Evolutionary conservation across 2,329 filamentous ascomycete species (phyloP).

Genomic region (Calonectria henricotiae): DNA sequence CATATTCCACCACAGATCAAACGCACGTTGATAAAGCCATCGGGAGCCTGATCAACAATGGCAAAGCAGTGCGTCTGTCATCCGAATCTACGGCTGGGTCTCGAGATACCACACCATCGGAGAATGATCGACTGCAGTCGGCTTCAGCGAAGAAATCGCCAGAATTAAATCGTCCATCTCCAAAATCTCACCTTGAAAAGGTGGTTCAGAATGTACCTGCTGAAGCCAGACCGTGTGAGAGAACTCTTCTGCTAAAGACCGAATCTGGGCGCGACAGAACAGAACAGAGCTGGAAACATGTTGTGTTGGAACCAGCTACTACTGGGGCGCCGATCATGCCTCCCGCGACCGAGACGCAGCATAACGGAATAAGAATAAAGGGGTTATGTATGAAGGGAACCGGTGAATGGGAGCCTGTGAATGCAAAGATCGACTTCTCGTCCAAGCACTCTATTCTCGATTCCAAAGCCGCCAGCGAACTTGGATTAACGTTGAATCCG

Average conservation of each 20-base stretch:
- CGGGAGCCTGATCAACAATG: too few relatives aligned
- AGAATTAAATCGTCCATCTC: background rate
- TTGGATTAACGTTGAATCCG: slow-evolving; percentile 22
- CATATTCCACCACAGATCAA: background rate
- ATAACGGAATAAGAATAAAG: background rate
- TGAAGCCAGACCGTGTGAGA: background rate
- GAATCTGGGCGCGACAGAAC: background rate
- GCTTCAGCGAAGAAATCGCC: background rate
- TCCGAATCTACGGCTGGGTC: background rate
- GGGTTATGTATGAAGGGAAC: slow-evolving; percentile 20
- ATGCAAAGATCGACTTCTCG: slow-evolving; percentile 9
- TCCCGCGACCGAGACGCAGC: background rate
- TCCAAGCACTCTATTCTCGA: slow-evolving; percentile 20
- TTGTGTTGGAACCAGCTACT: too few relatives aligned
- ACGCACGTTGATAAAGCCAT: background rate
- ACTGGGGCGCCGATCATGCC: background rate
- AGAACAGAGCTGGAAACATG: background rate
- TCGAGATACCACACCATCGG: background rate
- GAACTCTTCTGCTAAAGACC: background rate
- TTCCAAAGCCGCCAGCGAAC: background rate
- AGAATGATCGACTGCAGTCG: background rate
- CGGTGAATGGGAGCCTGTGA: slow-evolving; percentile 23
- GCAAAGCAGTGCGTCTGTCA: background rate
- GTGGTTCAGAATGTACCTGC: background rate
- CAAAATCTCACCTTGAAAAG: background rate